Conservation (phyloP, 1,284 basidiomycete species). For the Melampsora abietis-canadensis region DNA sequence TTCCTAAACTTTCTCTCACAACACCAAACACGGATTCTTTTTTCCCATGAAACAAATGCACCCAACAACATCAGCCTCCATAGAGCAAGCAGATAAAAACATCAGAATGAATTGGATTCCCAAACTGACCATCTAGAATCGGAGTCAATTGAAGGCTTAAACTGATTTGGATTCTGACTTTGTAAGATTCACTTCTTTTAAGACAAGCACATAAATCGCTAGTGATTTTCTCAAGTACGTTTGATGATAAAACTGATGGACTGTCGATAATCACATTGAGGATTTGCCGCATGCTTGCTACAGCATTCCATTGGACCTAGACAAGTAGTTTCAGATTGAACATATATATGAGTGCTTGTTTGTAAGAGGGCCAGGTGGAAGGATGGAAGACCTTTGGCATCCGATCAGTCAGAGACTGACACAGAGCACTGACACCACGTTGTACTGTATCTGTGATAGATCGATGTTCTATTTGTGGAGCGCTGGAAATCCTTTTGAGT, state of each 20-base stretch:
- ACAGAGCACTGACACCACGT: background rate
- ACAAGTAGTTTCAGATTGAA: background rate
- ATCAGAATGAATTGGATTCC: background rate
- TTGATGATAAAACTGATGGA: background rate
- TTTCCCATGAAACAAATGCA: background rate
- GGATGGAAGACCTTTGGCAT: background rate
- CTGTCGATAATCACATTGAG: background rate
- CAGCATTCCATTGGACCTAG: constrained; percentile 42
- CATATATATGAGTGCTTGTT: background rate
- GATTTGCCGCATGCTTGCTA: constrained; percentile 18
- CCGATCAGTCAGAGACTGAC: background rate
- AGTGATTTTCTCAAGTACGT: background rate
- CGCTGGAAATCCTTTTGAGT: background rate
- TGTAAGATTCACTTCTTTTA: constrained; percentile 15
- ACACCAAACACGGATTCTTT: background rate
- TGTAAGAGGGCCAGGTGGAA: background rate
- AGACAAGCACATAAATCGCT: constrained; percentile 7
- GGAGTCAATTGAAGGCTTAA: constrained; percentile 19
- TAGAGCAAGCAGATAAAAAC: background rate
- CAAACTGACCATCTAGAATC: background rate
- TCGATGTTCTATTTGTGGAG: background rate
- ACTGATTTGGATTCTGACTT: constrained; percentile 39
- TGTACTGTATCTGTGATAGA: background rate
- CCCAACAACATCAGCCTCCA: background rate
- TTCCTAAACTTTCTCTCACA: background rate